phyloP scores from a whole-genome alignment of 2,329 filamentous ascomycete genomes.

The Scedosporium minutisporum region DNA sequence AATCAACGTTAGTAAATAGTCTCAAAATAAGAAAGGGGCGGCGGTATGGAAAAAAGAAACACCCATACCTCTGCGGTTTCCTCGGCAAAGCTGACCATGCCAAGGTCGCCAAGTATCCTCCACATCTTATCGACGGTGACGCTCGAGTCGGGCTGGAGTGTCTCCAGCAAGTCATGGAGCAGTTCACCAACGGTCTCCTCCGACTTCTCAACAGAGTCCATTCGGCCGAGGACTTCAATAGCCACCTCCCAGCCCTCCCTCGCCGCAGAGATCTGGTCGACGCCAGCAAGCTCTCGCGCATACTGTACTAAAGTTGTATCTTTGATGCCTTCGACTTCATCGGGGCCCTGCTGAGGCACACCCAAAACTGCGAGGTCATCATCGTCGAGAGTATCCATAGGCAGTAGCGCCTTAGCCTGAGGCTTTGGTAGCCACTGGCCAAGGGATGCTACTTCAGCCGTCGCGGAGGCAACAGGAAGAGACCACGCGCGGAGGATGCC shows the following conservation, averaged over 20 bases:
- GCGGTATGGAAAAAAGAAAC: not conserved
- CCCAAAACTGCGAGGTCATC: slow-evolving; percentile 79
- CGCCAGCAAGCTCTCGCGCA: slow-evolving; percentile 55
- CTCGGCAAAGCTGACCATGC: slow-evolving; percentile 68
- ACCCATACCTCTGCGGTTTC: slow-evolving; percentile 68
- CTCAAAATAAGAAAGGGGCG: not conserved
- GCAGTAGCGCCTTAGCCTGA: slow-evolving; percentile 40
- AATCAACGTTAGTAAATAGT: slow-evolving; percentile 15
- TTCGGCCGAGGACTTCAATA: slow-evolving; percentile 69
- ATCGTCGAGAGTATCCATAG: slow-evolving; percentile 56
- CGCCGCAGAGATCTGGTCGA: slow-evolving; percentile 35
- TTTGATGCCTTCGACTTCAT: slow-evolving; percentile 57
- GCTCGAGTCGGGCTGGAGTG: slow-evolving; percentile 55
- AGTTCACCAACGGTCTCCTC: slow-evolving; percentile 66
- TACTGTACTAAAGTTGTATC: slow-evolving; percentile 73
- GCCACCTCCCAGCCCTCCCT: slow-evolving; percentile 84
- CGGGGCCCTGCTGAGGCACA: slow-evolving; percentile 47
- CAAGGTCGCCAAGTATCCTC: slow-evolving; percentile 65
- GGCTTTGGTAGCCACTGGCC: slow-evolving; percentile 70
- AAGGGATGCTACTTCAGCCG: slow-evolving; percentile 75
- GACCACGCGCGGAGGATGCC: slow-evolving; percentile 72
- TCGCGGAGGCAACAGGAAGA: slow-evolving; percentile 63
- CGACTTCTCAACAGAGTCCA: slow-evolving; percentile 63
- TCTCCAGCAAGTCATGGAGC: slow-evolving; percentile 54
- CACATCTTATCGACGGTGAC: slow-evolving; percentile 74